Evolutionary conservation across 371 early-diverging fungal genomes (phyloP), one percentile per base, ranked within the genome.

Genomic region (Mortierella sp.): DNA sequence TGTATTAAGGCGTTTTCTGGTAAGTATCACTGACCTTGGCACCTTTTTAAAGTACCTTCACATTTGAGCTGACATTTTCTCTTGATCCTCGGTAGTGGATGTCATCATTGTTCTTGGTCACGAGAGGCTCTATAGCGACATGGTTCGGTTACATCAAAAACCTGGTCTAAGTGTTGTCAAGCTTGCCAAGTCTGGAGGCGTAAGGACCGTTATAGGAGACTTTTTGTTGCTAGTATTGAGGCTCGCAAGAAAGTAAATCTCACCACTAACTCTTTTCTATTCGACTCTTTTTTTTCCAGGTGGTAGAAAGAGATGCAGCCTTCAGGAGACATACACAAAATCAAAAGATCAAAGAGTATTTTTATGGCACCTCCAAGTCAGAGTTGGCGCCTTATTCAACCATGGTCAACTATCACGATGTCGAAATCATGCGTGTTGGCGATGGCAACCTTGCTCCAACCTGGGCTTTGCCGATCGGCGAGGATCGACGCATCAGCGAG

Each of bases 151-250:
- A 9, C 86, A 87, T 44, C 77, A 85, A 52, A 75, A 83, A n/a
- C 19, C 75, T 3, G 80, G 77, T 11, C 80, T 96, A 1, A 80
- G 88, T 0, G 90, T 97, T 18, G 81, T 97, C 52, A 97, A 96
- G 74, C 83, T 98, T 23, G 83, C 94, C 3, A 97, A 97, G 73
- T 95, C 97, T 0, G 99, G 98, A 45, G 99, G 99, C 56, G 96
- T 93, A 83, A 72, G 84, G 66, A 12, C 29, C 51, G 25, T 45
- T n/a, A 19, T n/a, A n/a, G n/a, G n/a, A n/a, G n/a, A n/a, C n/a
- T n/a, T 37, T 25, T 51, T 25, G 23, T 46, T 5, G 48, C 5
- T 56, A 23, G 26, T 53, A 18, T 44, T 51, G 2, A 45, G 28
- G 11, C 19, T 66, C 61, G 5, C 57, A 18, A 21, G 47, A n/a